Conservation (phyloP, 495 filamentous ascomycete genomes). For the Hypoxylon trugodes region DNA sequence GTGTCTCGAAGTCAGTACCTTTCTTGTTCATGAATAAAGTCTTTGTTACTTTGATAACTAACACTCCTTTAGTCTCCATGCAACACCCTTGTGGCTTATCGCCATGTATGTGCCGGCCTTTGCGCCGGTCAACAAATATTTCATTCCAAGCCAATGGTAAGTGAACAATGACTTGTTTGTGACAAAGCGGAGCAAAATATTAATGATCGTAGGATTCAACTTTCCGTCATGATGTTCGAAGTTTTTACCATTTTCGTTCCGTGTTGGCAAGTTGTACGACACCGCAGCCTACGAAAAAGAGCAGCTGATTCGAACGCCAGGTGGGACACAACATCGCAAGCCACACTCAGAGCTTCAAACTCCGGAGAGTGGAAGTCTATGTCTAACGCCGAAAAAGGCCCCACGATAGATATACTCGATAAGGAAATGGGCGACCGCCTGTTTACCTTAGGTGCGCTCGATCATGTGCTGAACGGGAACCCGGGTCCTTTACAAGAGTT, state of each 20-base stretch:
- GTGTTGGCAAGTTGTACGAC: constrained; percentile 56
- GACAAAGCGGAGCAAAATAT: not conserved
- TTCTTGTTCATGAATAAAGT: not conserved
- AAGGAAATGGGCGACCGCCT: constrained; percentile 45
- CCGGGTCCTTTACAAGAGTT: constrained; percentile 61
- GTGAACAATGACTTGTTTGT: too few species aligned
- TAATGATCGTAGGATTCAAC: constrained; percentile 55
- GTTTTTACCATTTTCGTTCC: constrained; percentile 64
- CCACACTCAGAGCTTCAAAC: constrained; percentile 30
- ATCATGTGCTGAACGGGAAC: constrained; percentile 61
- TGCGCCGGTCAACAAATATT: constrained; percentile 62
- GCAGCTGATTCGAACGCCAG: constrained; percentile 39
- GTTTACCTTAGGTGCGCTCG: constrained; percentile 63
- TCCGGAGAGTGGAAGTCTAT: constrained; percentile 41
- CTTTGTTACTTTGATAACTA: not conserved
- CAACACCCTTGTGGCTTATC: constrained; percentile 72
- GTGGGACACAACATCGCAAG: constrained; percentile 14
- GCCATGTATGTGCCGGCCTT: constrained; percentile 66
- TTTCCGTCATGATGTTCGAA: constrained; percentile 63
- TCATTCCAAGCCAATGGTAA: constrained; percentile 65
- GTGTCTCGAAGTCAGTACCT: constrained; percentile 58
- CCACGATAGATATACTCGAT: constrained; percentile 45
- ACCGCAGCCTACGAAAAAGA: constrained; percentile 49
- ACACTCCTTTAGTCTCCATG: constrained; percentile 59
- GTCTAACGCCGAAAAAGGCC: constrained; percentile 44